Conservation (phyloP, 495 filamentous ascomycete genomes). For the Trichoderma gamsii region DNA sequence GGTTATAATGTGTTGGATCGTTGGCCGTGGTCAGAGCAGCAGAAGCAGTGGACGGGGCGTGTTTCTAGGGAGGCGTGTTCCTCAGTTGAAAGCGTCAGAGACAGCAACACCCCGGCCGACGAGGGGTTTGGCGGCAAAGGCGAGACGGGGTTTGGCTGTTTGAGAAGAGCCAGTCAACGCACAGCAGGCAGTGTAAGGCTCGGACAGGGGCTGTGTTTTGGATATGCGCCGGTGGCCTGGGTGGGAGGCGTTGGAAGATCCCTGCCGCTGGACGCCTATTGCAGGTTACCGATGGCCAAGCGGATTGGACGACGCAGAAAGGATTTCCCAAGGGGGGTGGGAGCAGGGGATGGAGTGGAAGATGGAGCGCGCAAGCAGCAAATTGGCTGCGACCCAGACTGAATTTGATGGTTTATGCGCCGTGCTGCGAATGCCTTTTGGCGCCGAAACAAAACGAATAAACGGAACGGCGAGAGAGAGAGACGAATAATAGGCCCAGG, state of each 20-base stretch:
- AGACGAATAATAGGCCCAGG: neutral
- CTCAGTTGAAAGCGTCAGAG: conserved; percentile 3
- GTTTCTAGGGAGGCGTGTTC: conserved; percentile 7
- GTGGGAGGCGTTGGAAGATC: conserved; percentile 9
- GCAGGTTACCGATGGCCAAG: conserved; percentile 5
- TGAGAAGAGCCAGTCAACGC: conserved; percentile 9
- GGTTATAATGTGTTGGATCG: conserved; percentile 10
- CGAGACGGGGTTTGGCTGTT: conserved; percentile 11
- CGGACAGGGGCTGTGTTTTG: conserved; percentile 13
- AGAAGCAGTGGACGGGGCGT: conserved; percentile 9
- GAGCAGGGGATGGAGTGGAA: conserved; percentile 13
- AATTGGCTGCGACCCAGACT: neutral
- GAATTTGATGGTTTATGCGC: neutral
- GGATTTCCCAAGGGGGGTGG: conserved; percentile 13
- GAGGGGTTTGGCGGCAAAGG: conserved; percentile 14
- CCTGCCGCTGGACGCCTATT: conserved; percentile 8
- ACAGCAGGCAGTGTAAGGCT: conserved; percentile 10
- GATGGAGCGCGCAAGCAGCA: conserved; percentile 9
- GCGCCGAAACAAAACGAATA: conserved; percentile 3
- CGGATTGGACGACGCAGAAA: conserved; percentile 9
- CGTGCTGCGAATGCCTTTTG: neutral
- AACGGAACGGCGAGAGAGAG: neutral
- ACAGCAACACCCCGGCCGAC: conserved; percentile 6
- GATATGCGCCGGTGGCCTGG: conserved; percentile 14
- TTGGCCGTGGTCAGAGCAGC: neutral